phyloP scores from a whole-genome alignment of 306 rosid species.

The Cucurbita ficifolia region DNA sequence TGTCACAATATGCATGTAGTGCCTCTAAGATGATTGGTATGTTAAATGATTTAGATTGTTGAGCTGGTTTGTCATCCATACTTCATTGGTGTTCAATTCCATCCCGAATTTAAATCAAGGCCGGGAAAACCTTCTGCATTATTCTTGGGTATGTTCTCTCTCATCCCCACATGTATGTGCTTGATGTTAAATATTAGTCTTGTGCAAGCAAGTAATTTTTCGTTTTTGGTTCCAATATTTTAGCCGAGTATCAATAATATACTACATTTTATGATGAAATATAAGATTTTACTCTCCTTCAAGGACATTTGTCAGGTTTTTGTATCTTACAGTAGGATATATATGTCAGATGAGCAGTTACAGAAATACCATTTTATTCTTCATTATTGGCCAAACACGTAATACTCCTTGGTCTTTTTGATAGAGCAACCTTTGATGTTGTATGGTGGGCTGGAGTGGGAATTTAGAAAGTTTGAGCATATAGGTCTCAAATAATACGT shows the following conservation, averaged over 20 bases:
- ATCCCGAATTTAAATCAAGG: constrained; percentile 89
- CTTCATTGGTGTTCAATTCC: constrained; percentile 81
- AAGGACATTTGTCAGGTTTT: background rate
- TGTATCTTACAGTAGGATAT: background rate
- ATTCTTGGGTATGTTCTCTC: constrained; percentile 47
- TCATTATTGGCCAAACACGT: background rate
- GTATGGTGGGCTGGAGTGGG: background rate
- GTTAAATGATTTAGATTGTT: constrained; percentile 37
- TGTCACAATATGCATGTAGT: background rate
- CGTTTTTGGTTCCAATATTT: background rate
- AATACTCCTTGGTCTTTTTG: background rate
- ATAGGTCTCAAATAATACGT: background rate
- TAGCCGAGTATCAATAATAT: background rate
- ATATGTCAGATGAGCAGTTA: background rate
- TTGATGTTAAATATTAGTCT: background rate
- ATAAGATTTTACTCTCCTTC: background rate
- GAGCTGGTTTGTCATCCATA: constrained; percentile 82
- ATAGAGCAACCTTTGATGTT: background rate
- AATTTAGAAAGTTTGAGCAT: background rate
- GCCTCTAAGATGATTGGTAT: background rate
- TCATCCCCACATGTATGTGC: background rate
- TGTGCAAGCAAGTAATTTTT: background rate
- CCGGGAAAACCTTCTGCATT: constrained; percentile 75
- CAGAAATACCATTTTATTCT: background rate
- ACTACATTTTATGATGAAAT: background rate